Conservation (phyloP, 2,329 filamentous ascomycete genomes). For the Ramularia endophylla region DNA sequence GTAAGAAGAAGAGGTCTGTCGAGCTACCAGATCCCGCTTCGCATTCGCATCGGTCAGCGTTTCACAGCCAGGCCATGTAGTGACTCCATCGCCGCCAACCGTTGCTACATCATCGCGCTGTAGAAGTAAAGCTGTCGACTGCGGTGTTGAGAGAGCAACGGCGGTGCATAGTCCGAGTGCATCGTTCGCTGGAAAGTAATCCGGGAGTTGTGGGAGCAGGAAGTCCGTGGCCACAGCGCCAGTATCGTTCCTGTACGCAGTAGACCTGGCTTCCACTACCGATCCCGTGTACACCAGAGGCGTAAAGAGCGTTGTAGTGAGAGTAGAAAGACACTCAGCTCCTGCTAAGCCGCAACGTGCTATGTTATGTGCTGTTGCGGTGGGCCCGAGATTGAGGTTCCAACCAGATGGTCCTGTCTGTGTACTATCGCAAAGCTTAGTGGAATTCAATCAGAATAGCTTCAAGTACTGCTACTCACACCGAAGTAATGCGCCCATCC, state of each 20-base stretch:
- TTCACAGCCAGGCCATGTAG: too few species aligned
- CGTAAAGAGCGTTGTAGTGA: slow-evolving; percentile 4
- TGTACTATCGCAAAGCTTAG: slow-evolving; percentile 3
- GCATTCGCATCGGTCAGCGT: too few species aligned
- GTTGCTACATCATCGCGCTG: too few species aligned
- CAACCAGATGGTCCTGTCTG: slow-evolving; percentile 17
- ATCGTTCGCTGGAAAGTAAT: slow-evolving; percentile 18
- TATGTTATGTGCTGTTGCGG: slow-evolving; percentile 11
- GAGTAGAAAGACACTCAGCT: slow-evolving; percentile 7
- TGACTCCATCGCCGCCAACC: too few species aligned
- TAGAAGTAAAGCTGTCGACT: too few species aligned
- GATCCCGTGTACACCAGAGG: slow-evolving; percentile 16
- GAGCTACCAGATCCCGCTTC: too few species aligned
- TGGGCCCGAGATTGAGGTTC: slow-evolving; percentile 19
- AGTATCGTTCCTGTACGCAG: background rate
- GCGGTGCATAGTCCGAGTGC: slow-evolving; percentile 17
- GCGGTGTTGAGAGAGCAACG: slow-evolving; percentile 4
- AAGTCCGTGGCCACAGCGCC: slow-evolving; percentile 4
- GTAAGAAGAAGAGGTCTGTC: too few species aligned
- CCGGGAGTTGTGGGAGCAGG: slow-evolving; percentile 13
- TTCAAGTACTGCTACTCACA: slow-evolving; percentile 8
- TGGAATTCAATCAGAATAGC: too few species aligned
- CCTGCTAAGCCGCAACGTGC: slow-evolving; percentile 7
- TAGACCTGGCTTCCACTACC: slow-evolving; percentile 6
- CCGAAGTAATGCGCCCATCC: slow-evolving; percentile 12